These are phyloP conservation scores for Furculomyces boomerangus DNA, from an alignment of 371 early-diverging fungal species.

Conservation along the genomic window DNA sequence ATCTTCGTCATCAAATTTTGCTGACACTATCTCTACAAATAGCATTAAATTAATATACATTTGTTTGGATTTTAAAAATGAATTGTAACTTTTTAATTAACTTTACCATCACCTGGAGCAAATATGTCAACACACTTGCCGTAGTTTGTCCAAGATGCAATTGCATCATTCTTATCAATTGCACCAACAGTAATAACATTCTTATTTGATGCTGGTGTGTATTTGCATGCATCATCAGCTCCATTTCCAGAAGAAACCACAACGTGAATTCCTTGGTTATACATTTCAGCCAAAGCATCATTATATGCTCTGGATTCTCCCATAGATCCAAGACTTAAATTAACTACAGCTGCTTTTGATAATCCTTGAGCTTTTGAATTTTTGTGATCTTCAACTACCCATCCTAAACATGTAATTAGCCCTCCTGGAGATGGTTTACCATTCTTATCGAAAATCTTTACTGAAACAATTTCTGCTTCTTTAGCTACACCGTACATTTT, in stretches of 20 bases:
- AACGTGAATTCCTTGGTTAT: slow-evolving; percentile 68
- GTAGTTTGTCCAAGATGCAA: slow-evolving; percentile 82
- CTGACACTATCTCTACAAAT: slow-evolving; percentile 15
- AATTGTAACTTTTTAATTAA: too few species aligned
- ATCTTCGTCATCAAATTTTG: neutral
- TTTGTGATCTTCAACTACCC: slow-evolving; percentile 32
- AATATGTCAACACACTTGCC: slow-evolving; percentile 91
- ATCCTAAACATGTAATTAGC: slow-evolving; percentile 58
- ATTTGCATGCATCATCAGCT: slow-evolving; percentile 84
- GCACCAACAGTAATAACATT: slow-evolving; percentile 95
- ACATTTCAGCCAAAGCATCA: slow-evolving; percentile 59
- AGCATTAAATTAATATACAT: too few species aligned
- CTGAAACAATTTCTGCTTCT: slow-evolving; percentile 70
- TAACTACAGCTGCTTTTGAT: slow-evolving; percentile 72
- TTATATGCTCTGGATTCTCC: slow-evolving; percentile 61
- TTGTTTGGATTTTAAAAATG: too few species aligned
- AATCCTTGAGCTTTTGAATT: slow-evolving; percentile 28
- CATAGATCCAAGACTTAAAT: slow-evolving; percentile 92
- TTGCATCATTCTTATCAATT: slow-evolving; percentile 53
- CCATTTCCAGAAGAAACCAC: slow-evolving; percentile 98
- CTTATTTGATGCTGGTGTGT: slow-evolving; percentile 84
- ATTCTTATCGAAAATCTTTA: slow-evolving; percentile 78
- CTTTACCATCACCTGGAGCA: slow-evolving; percentile 86
- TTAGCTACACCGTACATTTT: slow-evolving; percentile 82
- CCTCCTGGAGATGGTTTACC: slow-evolving; percentile 36